A percentile compares a stretch with the other conserved stretches of the same genome.
These are phyloP conservation scores for Colletotrichum lindemuthianum DNA, from an alignment of 2,329 filamentous ascomycete genomes.

Conservation along the genomic window DNA sequence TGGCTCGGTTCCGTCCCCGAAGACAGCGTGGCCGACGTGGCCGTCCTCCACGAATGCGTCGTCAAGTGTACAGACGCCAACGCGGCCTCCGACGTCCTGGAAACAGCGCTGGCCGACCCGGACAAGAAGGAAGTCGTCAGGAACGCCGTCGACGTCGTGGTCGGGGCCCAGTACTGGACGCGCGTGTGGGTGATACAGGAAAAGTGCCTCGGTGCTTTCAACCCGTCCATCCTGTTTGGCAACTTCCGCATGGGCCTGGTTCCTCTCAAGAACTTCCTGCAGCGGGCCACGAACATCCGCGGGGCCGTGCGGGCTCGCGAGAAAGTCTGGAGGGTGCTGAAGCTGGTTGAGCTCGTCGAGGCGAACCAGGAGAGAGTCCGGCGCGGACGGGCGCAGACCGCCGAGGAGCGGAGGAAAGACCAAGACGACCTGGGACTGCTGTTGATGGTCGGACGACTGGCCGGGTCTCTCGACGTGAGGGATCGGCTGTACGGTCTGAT, in stretches of 20 bases:
- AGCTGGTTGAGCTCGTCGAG: conserved; percentile 18
- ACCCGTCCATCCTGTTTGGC: conserved; percentile 28
- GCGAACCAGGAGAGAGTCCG: conserved; percentile 19
- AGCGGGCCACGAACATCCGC: conserved; percentile 12
- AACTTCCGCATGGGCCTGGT: conserved; percentile 24
- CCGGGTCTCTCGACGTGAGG: conserved; percentile 20
- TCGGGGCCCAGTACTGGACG: conserved; percentile 16
- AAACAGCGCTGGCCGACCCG: conserved; percentile 2
- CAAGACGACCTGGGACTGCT: conserved; percentile 23
- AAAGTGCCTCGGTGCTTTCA: conserved; percentile 22
- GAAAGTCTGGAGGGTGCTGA: conserved; percentile 25
- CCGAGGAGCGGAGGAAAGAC: conserved; percentile 9
- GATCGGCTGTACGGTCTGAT: conserved; percentile 23
- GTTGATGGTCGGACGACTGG: conserved; percentile 21
- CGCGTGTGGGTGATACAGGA: conserved; percentile 29
- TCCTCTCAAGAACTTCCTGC: conserved; percentile 18
- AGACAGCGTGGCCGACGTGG: conserved; percentile 19
- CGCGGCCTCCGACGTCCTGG: conserved; percentile 3
- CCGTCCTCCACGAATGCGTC: conserved; percentile 15
- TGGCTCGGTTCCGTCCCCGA: conserved; percentile 33
- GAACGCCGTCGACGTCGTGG: conserved; percentile 12
- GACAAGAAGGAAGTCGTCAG: conserved; percentile 6
- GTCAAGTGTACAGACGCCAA: conserved; percentile 4
- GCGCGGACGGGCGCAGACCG: conserved; percentile 5
- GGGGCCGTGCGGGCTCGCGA: conserved; percentile 18